Base-by-base conservation (phyloP, 106 monocot species). In the Ottelia alismoides region DNA sequence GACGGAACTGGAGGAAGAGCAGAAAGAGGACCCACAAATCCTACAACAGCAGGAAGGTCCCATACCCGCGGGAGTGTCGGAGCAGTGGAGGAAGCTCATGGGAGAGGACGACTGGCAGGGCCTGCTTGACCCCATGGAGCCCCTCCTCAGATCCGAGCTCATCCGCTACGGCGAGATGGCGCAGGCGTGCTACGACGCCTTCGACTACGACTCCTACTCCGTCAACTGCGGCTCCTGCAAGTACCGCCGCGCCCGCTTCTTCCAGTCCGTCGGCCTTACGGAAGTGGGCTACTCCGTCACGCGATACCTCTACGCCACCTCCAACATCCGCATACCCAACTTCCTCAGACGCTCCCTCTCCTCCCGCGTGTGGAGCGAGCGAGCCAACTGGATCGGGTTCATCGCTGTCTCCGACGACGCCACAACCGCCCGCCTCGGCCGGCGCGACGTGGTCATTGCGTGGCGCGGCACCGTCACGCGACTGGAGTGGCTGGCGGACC, bases 351-450 rank as follows among this genome's bases (percentile, higher is more conserved):
- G 11, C 3, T 80, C 79, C 3, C 52, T 58, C 23, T 65, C 57
- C 22, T 10, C 58, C 50, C 19, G 45, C 6, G n/a, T 52, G 27
- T 84, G 89, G 84, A 84, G 84, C 74, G 27, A 69, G 29, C 19
- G 52, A 23, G 80, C 80, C 2, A 90, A 84, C 72, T 90, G 89
- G 89, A 77, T 84, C 71, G 89, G 89, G 22, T 90, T 69, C 76
- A 46, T 90, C 22, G 84, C 89, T 0, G 84, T 84, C 20, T 77
- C 84, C n/a, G 64, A 53, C 27, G 84, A 90, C 56, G 80, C 47
- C 27, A 55, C 59, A 30, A 55, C 68, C 17, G 56, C 51, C 21
- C 65, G 57, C 10, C 65, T 83, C 17, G 83, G 89, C 30, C 71
- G 83, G 23, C 66, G 83, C 9, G 89, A 90, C 53, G 52, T 90